These are phyloP conservation scores for Naumovozyma dairenensis DNA, from an alignment of 805 yeast species.

Conservation along the genomic window DNA sequence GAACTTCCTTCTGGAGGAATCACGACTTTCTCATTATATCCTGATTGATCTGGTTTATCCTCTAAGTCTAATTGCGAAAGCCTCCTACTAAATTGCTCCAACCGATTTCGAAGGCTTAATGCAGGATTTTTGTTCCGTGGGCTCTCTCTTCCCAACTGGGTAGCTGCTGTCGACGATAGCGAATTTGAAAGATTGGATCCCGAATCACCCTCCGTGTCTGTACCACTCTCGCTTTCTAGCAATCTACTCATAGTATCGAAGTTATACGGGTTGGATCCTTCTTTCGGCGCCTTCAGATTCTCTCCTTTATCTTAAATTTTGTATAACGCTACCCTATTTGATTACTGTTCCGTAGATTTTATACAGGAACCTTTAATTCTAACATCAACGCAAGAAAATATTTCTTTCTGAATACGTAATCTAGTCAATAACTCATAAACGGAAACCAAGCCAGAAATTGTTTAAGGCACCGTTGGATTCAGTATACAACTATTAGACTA, in stretches of 20 bases:
- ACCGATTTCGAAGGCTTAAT: constrained; percentile 11
- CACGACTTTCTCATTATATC: no score
- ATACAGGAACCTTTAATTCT: no score
- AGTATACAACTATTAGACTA: no score
- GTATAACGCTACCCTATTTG: no score
- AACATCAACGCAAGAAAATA: no score
- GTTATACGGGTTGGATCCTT: no score
- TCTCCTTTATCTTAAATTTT: background rate
- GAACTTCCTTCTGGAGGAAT: no score
- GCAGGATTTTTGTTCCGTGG: background rate
- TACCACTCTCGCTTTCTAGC: constrained; percentile 25
- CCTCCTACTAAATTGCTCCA: constrained; percentile 21
- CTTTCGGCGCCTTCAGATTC: background rate
- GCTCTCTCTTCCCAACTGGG: no score
- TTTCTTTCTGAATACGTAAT: no score
- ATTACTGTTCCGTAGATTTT: no score
- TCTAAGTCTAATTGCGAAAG: constrained; percentile 22
- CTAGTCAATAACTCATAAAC: constrained; percentile 1
- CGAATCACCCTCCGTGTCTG: constrained; percentile 4
- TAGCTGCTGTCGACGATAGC: background rate
- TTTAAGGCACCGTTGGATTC: no score
- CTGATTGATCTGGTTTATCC: constrained; percentile 9
- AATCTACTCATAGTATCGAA: constrained; percentile 22
- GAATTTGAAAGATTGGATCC: constrained; percentile 1
- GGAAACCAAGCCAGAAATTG: no score